A percentile compares a stretch with the other conserved stretches of the same genome.
Conservation (phyloP, 1,139 yeast genomes). For the Hyphopichia pseudoburtonii region DNA sequence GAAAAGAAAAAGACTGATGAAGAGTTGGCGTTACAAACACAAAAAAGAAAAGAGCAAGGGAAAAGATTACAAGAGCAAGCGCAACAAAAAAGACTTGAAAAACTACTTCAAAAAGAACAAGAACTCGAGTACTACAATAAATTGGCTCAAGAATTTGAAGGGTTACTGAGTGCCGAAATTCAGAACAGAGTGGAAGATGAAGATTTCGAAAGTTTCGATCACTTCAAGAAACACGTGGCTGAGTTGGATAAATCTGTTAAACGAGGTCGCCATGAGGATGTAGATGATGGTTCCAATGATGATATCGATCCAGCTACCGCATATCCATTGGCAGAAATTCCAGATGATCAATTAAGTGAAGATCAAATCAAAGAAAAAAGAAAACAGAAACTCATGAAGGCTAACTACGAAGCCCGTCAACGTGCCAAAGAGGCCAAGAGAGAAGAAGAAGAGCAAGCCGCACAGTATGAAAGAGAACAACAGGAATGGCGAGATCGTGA, state of each 20-base stretch:
- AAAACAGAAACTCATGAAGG: constrained; percentile 77
- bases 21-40: constrained; percentile 74
- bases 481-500: constrained; percentile 76
- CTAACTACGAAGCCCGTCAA: constrained; percentile 85
- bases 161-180: constrained; percentile 42
- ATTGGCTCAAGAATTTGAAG: constrained; percentile 53
- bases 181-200: constrained; percentile 59
- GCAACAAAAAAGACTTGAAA: constrained; percentile 76
- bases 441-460: constrained; percentile 52
- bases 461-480: constrained; percentile 59
- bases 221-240: constrained; percentile 66
- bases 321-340: constrained; percentile 79
- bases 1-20: constrained; percentile 80
- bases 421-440: constrained; percentile 77
- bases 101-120: constrained; percentile 74
- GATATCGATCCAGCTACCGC: constrained; percentile 50
- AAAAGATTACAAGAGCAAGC: constrained; percentile 91
- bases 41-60: constrained; percentile 83
- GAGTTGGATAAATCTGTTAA: constrained; percentile 69
- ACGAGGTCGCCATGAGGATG: constrained; percentile 64
- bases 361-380: constrained; percentile 87
- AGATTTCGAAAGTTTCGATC: constrained; percentile 75
- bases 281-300: constrained; percentile 52
- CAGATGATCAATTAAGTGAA: constrained; percentile 78
- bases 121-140: constrained; percentile 72